Evolutionary conservation across 2,329 filamentous ascomycete species (phyloP).

Genomic region (Aphanocladium album): DNA sequence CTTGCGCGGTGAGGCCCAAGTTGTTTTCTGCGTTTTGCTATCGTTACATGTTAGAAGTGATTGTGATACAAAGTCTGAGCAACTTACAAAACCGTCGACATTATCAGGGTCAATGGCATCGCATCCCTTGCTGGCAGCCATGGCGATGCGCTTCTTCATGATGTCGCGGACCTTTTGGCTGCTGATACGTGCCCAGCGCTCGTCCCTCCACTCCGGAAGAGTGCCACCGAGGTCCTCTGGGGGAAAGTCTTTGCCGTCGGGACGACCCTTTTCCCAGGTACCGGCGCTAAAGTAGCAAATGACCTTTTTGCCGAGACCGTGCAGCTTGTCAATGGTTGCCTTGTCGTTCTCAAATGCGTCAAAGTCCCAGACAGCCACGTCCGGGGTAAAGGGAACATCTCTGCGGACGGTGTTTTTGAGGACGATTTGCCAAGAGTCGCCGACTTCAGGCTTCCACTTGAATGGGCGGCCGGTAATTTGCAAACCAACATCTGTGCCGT

Average conservation of each 20-base stretch:
- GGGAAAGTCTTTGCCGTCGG: conserved; percentile 52
- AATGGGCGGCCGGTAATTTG: conserved; percentile 18
- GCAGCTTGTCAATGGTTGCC: conserved; percentile 47
- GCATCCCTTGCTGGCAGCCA: conserved; percentile 58
- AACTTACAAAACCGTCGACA: conserved; percentile 57
- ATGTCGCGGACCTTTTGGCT: conserved; percentile 56
- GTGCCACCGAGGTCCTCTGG: conserved; percentile 50
- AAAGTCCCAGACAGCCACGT: conserved; percentile 47
- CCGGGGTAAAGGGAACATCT: conserved; percentile 30
- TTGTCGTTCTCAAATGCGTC: conserved; percentile 51
- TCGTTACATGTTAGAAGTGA: neutral
- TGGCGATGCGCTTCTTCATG: conserved; percentile 55
- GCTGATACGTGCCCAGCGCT: conserved; percentile 60
- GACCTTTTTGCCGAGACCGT: conserved; percentile 53
- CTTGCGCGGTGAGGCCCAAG: conserved; percentile 49
- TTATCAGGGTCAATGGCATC: conserved; percentile 69
- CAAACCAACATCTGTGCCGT: conserved; percentile 18
- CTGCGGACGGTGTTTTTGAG: conserved; percentile 42
- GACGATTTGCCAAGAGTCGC: conserved; percentile 58
- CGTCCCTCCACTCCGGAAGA: conserved; percentile 60
- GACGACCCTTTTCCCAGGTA: conserved; percentile 59
- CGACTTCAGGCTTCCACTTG: conserved; percentile 49
- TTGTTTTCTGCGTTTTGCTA: conserved; percentile 55
- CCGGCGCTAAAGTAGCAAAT: conserved; percentile 75
- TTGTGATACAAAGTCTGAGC: neutral